phyloP scores from a whole-genome alignment of 805 yeast genomes.

The Candida rishiriensis region DNA sequence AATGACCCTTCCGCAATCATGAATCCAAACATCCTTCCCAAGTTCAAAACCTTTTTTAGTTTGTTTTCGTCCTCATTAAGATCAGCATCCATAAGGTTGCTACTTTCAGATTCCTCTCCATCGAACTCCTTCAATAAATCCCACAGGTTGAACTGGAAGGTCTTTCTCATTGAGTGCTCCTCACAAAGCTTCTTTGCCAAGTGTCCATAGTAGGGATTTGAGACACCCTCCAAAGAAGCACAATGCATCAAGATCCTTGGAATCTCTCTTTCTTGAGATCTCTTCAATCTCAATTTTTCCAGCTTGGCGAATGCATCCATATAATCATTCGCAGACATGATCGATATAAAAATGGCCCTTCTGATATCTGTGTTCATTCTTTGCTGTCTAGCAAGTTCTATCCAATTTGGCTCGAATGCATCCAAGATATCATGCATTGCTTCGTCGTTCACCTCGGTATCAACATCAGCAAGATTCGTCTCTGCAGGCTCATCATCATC shows the following conservation, averaged over 20 bases:
- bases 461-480: slow-evolving; percentile 10
- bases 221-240: slow-evolving; percentile 72
- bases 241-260: slow-evolving; percentile 85
- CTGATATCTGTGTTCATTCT: slow-evolving; percentile 95
- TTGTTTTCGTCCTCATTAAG: slow-evolving; percentile 55
- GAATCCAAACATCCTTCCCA: slow-evolving; percentile 78
- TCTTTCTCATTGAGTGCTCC: slow-evolving; percentile 68
- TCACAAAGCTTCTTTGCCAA: slow-evolving; percentile 75
- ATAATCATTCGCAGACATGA: slow-evolving; percentile 93
- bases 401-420: slow-evolving; percentile 79
- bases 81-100: slow-evolving; percentile 19
- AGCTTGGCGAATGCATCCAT: slow-evolving; percentile 80
- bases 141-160: slow-evolving; percentile 89
- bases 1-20: slow-evolving; percentile 70
- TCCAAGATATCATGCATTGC: slow-evolving; percentile 61
- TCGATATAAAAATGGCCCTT: slow-evolving; percentile 86
- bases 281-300: slow-evolving; percentile 74
- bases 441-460: slow-evolving; percentile 35
- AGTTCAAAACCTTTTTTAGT: slow-evolving; percentile 57
- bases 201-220: slow-evolving; percentile 86
- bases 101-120: slow-evolving; percentile 34
- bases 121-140: slow-evolving; percentile 74
- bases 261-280: slow-evolving; percentile 78
- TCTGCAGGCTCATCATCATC: slow-evolving; percentile 8
- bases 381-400: slow-evolving; percentile 76